A percentile compares a stretch with the other conserved stretches of the same genome.
phyloP scores from a whole-genome alignment of 176 grass and related monocot species.

The Poa annua region DNA sequence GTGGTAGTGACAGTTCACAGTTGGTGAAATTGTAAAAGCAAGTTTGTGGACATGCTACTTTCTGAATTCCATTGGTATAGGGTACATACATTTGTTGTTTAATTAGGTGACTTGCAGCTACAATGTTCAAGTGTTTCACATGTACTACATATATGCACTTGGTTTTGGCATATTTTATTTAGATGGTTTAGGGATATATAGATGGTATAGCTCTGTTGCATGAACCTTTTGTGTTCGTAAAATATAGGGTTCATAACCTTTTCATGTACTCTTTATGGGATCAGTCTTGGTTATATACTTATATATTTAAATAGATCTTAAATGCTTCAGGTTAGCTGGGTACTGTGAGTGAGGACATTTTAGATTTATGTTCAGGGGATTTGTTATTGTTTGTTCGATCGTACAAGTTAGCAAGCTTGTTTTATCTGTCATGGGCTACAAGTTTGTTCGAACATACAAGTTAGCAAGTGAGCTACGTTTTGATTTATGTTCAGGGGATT shows the following conservation, averaged over 20 bases:
- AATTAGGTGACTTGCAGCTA: not conserved
- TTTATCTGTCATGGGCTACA: not conserved
- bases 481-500: not conserved
- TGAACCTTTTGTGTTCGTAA: not conserved
- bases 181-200: conserved; percentile 1
- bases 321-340: conserved; percentile 13
- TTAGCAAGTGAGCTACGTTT: no score
- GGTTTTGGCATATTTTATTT: not conserved
- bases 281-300: not conserved
- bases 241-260: conserved; percentile 17
- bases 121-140: conserved; percentile 5
- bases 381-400: conserved; percentile 14
- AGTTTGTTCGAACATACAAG: no score
- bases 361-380: not conserved
- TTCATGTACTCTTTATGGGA: not conserved
- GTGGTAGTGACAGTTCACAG: no score
- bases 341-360: not conserved
- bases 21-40: not conserved
- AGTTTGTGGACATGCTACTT: not conserved
- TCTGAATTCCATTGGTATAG: conserved; percentile 17
- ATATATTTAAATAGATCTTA: not conserved
- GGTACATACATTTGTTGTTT: conserved; percentile 31
- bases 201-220: not conserved
- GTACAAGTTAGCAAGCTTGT: not conserved
- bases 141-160: not conserved